Conservation (phyloP, 352 stramenopile genomes). For the Phytophthora hibernalis region DNA sequence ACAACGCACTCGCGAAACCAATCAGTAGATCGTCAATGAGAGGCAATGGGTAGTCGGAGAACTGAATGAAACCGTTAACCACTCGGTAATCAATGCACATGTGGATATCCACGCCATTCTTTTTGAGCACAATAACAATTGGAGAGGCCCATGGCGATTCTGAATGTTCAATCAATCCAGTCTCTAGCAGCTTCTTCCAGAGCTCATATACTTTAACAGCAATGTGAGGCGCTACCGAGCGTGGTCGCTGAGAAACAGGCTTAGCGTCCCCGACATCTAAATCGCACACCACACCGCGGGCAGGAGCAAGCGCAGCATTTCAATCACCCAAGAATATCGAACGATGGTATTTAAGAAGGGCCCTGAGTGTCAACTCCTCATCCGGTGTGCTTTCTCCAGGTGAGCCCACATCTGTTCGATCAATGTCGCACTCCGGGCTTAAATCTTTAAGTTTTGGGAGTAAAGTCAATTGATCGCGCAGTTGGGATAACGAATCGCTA, state of each 20-base stretch:
- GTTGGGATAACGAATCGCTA: constrained; percentile 2
- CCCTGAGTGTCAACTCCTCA: background rate
- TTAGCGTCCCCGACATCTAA: constrained; percentile 6
- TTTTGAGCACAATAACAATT: constrained; percentile 6
- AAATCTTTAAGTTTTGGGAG: background rate
- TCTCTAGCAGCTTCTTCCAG: constrained; percentile 4
- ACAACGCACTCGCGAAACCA: no score
- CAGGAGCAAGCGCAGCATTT: background rate
- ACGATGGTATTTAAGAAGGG: background rate
- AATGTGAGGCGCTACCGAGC: background rate
- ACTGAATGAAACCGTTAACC: no score
- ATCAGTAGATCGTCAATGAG: no score
- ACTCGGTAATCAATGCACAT: no score
- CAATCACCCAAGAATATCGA: background rate
- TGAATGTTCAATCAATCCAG: background rate
- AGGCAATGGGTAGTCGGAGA: no score
- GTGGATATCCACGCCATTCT: no score
- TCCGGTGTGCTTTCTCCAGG: background rate
- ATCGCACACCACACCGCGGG: constrained; percentile 5
- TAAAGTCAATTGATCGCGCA: constrained; percentile 2
- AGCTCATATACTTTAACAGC: constrained; percentile 3
- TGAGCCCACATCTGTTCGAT: background rate
- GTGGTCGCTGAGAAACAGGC: background rate
- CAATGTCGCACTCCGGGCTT: background rate
- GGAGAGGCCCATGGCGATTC: background rate